A percentile compares a stretch with the other conserved stretches of the same genome.
Evolutionary conservation across 257 asterid species (phyloP).

Genomic region (Salvia splendens): DNA sequence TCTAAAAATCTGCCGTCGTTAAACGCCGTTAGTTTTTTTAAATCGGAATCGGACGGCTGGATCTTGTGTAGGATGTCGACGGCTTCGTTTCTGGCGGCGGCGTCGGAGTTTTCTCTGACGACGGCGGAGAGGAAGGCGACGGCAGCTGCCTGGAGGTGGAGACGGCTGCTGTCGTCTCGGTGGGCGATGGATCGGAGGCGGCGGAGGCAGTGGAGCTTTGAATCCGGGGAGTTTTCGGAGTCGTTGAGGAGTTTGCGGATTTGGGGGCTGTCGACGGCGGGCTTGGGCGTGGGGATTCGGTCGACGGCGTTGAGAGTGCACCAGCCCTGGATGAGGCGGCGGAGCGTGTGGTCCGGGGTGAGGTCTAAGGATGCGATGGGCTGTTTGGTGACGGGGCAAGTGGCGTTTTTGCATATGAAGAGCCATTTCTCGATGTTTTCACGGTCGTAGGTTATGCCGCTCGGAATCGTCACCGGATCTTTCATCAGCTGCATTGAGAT

Average conservation of each 20-base stretch:
- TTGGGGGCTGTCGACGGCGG: conserved; percentile 45
- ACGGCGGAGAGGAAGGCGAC: conserved; percentile 48
- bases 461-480: conserved; percentile 67
- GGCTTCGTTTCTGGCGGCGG: conserved; percentile 41
- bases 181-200: conserved; percentile 51
- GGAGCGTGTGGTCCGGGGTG: conserved; percentile 72
- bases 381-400: conserved; percentile 70
- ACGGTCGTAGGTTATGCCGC: conserved; percentile 83
- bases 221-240: conserved; percentile 35
- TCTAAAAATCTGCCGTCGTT: conserved; percentile 35
- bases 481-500: conserved; percentile 76
- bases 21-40: conserved; percentile 35
- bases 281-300: conserved; percentile 65
- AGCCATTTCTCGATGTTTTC: conserved; percentile 71
- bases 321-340: conserved; percentile 73
- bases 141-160: conserved; percentile 43
- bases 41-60: conserved; percentile 41
- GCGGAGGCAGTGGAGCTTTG: conserved; percentile 38
- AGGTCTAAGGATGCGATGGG: conserved; percentile 40
- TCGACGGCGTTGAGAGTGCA: conserved; percentile 62
- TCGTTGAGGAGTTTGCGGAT: conserved; percentile 45
- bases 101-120: conserved; percentile 30
- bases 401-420: conserved; percentile 43
- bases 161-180: conserved; percentile 40
- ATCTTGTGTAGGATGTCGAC: conserved; percentile 47